phyloP scores from a whole-genome alignment of 140 eudicot genomes.

The Anethum foeniculum region DNA sequence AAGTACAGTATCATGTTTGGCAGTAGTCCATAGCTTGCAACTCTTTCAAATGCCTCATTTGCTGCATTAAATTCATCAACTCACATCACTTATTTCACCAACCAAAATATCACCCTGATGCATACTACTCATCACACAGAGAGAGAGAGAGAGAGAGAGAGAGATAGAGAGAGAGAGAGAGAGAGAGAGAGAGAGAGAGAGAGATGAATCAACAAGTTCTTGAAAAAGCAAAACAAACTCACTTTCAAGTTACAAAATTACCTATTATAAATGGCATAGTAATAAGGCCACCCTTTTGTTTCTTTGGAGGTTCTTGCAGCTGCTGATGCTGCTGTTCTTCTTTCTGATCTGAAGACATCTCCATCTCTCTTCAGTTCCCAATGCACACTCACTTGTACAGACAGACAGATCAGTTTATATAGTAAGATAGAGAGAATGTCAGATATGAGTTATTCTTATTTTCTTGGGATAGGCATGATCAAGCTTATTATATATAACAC shows the following conservation, averaged over 20 bases:
- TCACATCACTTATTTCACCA: not conserved
- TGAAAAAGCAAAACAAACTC: not conserved
- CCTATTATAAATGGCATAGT: constrained; percentile 46
- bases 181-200: no score
- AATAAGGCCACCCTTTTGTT: constrained; percentile 7
- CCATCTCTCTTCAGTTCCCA: not conserved
- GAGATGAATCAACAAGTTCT: not conserved
- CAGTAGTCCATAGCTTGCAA: constrained; percentile 76
- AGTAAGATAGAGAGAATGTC: not conserved
- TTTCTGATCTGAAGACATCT: constrained; percentile 14
- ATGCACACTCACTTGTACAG: constrained; percentile 1
- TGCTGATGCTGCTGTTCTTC: not conserved
- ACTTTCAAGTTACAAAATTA: not conserved
- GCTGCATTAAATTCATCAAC: constrained; percentile 29
- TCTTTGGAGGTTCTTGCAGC: constrained; percentile 1
- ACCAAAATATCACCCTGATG: not conserved
- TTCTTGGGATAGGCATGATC: constrained; percentile 5
- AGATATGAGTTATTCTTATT: not conserved
- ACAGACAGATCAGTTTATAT: not conserved
- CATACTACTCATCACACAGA: not conserved
- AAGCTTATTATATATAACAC: constrained; percentile 6
- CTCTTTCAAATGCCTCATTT: constrained; percentile 93
- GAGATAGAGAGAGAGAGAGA: no score
- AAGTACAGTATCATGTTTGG: constrained; percentile 87
- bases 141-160: no score